Evolutionary conservation across 1,284 basidiomycete genomes (phyloP).

Genomic region (Vanrija sp.): DNA sequence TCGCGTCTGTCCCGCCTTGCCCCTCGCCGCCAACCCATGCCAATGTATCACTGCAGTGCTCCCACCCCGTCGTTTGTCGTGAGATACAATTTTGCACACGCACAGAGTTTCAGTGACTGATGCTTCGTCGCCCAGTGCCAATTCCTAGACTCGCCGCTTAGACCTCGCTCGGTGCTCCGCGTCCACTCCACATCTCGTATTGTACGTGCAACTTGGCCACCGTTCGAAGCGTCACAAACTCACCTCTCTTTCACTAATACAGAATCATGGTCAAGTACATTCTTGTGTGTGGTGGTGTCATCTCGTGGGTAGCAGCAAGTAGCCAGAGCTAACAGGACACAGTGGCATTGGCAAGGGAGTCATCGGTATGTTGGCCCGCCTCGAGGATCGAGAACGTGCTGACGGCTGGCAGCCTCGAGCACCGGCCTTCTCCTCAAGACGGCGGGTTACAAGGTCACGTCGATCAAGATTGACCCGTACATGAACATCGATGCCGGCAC

Average conservation of each 20-base stretch:
- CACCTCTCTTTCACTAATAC: neutral
- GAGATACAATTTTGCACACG: neutral
- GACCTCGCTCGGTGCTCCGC: neutral
- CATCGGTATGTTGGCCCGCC: slow-evolving; percentile 74
- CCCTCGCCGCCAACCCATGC: no score
- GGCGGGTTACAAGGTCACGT: slow-evolving; percentile 90
- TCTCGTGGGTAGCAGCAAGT: slow-evolving; percentile 50
- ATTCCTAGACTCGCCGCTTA: neutral
- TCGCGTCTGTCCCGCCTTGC: no score
- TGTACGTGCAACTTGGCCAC: no score
- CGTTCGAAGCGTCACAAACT: slow-evolving; percentile 13
- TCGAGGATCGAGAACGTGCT: neutral
- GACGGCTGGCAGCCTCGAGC: slow-evolving; percentile 68
- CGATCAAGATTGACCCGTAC: slow-evolving; percentile 99
- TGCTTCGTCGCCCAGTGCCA: neutral
- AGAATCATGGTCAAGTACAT: slow-evolving; percentile 68
- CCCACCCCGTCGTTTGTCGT: no score
- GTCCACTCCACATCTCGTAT: neutral
- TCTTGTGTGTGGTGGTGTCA: slow-evolving; percentile 82
- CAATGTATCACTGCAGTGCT: no score
- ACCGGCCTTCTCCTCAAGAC: slow-evolving; percentile 95
- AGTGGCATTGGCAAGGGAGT: slow-evolving; percentile 93
- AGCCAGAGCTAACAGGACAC: neutral
- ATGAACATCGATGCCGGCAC: slow-evolving; percentile 99
- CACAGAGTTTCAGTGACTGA: neutral